Conservation (phyloP, 495 filamentous ascomycete species). For the Rhypophila decipiens region DNA sequence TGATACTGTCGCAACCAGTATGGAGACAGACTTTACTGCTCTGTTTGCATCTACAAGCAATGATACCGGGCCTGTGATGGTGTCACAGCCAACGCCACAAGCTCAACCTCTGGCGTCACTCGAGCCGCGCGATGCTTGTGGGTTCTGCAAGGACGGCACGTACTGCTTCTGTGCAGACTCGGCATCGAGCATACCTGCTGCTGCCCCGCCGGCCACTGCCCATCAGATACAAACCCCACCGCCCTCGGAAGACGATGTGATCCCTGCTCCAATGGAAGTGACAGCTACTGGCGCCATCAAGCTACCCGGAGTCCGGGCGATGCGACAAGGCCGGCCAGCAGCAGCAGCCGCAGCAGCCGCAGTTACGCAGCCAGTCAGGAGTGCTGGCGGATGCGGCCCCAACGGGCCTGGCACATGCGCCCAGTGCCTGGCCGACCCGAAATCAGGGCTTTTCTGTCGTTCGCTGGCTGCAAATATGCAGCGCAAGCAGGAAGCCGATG, state of each 20-base stretch:
- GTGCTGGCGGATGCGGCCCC: constrained; percentile 46
- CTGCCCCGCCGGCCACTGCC: constrained; percentile 9
- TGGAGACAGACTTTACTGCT: constrained; percentile 70
- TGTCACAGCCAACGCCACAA: constrained; percentile 10
- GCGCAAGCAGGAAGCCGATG: constrained; percentile 29
- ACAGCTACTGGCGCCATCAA: constrained; percentile 44
- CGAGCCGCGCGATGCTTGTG: constrained; percentile 58
- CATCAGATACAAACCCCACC: constrained; percentile 60
- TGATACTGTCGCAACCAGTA: constrained; percentile 22
- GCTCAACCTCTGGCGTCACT: constrained; percentile 21
- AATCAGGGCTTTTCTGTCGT: constrained; percentile 80
- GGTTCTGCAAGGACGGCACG: constrained; percentile 81
- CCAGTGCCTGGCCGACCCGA: constrained; percentile 71
- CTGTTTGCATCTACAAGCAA: constrained; percentile 44
- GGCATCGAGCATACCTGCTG: not conserved
- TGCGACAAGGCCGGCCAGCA: constrained; percentile 14
- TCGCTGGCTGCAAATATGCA: constrained; percentile 64
- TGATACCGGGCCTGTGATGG: constrained; percentile 3
- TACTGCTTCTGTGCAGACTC: constrained; percentile 81
- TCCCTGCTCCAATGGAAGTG: constrained; percentile 40
- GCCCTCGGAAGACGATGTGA: constrained; percentile 59
- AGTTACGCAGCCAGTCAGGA: not conserved
- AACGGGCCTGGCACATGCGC: constrained; percentile 75
- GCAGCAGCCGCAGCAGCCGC: constrained; percentile 7
- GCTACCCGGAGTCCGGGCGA: constrained; percentile 33